Conservation (phyloP, 768 basidiomycete genomes). For the Lyophyllum shimeji region DNA sequence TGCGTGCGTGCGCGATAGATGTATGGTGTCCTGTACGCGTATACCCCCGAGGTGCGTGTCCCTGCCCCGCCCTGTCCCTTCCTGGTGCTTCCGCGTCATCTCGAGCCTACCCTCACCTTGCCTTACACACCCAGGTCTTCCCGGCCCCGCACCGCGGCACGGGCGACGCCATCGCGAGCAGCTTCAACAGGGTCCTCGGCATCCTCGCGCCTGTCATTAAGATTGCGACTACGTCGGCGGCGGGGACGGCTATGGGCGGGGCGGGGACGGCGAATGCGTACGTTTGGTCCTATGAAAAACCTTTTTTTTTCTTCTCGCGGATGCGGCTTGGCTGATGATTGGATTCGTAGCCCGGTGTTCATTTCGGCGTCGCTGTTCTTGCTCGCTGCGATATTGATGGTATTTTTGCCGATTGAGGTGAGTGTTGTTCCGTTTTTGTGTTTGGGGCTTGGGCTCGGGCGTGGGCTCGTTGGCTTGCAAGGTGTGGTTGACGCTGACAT, state of each 20-base stretch:
- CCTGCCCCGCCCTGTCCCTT: background rate
- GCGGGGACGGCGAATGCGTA: slow-evolving; percentile 36
- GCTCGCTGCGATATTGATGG: slow-evolving; percentile 36
- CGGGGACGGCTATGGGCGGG: slow-evolving; percentile 25
- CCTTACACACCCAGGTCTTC: slow-evolving; percentile 36
- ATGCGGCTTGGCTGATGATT: background rate
- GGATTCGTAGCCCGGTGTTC: slow-evolving; percentile 41
- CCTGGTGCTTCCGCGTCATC: too few relatives aligned
- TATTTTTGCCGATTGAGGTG: slow-evolving; percentile 49
- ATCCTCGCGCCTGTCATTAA: slow-evolving; percentile 50
- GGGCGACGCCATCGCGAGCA: slow-evolving; percentile 46
- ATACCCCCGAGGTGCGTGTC: slow-evolving; percentile 50
- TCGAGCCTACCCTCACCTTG: background rate
- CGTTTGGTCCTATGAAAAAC: slow-evolving; percentile 1
- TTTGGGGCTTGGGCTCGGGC: too few relatives aligned
- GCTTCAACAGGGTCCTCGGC: slow-evolving; percentile 49
- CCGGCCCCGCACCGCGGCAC: slow-evolving; percentile 57
- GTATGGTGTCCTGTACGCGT: slow-evolving; percentile 56
- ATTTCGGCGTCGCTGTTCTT: slow-evolving; percentile 48
- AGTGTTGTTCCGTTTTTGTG: too few relatives aligned
- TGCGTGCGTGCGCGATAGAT: too few relatives aligned
- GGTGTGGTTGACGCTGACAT: background rate
- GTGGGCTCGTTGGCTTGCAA: too few relatives aligned
- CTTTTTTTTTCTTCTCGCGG: background rate
- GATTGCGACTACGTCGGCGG: slow-evolving; percentile 37